A percentile compares a stretch with the other conserved stretches of the same genome.
Evolutionary conservation across 2,329 filamentous ascomycete species (phyloP).

Genomic region (Colletotrichum tropicicola): DNA sequence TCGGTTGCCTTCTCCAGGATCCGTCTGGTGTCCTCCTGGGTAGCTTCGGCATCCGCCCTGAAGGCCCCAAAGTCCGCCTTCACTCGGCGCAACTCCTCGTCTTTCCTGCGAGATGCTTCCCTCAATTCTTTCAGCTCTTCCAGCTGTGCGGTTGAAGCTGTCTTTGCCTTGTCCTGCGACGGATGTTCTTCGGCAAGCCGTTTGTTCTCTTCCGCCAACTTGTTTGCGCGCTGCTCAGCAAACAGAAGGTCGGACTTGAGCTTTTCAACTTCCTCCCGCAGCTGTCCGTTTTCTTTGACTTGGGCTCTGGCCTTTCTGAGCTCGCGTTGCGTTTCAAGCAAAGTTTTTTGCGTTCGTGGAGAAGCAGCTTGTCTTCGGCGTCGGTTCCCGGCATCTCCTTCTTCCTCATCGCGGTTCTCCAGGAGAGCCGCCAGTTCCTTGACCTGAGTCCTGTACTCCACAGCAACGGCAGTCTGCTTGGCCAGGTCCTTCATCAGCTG

Average conservation of each 20-base stretch:
- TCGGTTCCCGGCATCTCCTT: slow-evolving; percentile 39
- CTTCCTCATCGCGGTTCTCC: slow-evolving; percentile 50
- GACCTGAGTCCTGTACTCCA: slow-evolving; percentile 67
- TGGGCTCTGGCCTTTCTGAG: slow-evolving; percentile 63
- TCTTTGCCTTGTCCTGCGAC: background rate
- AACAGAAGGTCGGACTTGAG: slow-evolving; percentile 59
- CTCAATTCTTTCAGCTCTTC: slow-evolving; percentile 41
- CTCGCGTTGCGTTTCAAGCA: slow-evolving; percentile 63
- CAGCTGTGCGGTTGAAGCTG: slow-evolving; percentile 20
- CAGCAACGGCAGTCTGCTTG: slow-evolving; percentile 65
- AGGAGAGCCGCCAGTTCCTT: slow-evolving; percentile 65
- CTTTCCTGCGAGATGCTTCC: slow-evolving; percentile 53
- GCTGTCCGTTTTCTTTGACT: slow-evolving; percentile 57
- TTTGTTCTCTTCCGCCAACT: slow-evolving; percentile 47
- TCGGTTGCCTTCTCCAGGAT: slow-evolving; percentile 65
- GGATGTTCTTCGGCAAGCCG: slow-evolving; percentile 34
- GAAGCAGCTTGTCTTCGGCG: slow-evolving; percentile 52
- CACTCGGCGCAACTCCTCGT: slow-evolving; percentile 58
- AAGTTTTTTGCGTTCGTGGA: slow-evolving; percentile 58
- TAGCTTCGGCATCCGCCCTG: slow-evolving; percentile 61
- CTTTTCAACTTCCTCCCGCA: slow-evolving; percentile 62
- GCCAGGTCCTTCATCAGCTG: slow-evolving; percentile 62
- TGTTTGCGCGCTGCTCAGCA: slow-evolving; percentile 53
- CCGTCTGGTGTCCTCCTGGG: slow-evolving; percentile 63
- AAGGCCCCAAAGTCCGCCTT: slow-evolving; percentile 63